Evolutionary conservation across 1,139 yeast genomes (phyloP), one percentile per base, ranked within the genome.

Genomic region (Suhomyces atakaporum): DNA sequence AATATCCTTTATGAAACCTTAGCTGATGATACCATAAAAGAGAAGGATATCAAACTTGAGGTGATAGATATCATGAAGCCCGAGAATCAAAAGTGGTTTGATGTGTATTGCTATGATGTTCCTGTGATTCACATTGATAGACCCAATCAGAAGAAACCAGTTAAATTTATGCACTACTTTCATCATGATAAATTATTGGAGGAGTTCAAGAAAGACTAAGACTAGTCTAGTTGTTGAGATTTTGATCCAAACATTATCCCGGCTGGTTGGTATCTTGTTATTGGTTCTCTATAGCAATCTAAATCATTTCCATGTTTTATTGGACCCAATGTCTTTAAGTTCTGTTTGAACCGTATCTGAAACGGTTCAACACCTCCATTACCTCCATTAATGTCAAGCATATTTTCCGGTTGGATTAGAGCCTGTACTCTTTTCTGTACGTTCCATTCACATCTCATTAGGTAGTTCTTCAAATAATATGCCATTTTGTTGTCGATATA

Each of bases 21-120:
- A 22, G 36, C 43, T 37, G 52, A 58, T 25, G 57, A 62, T 4
- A 39, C 44, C 2, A 38, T 54, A 14, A 40, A 50, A 27, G 47
- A 49, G 9, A 50, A 49, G 11, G 54, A 57, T 31, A 51, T 79
- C 7, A 55, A 66, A 8, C 57, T 79, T 39, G 56, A 63, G 9
- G 69, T 72, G 16, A 66, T 86, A 6, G 94, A 90, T 55, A 89
- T 90, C 27, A 77, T 81, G 57, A 67, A 73, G 30, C 81, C 84
- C 0, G 77, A 75, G 35, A 83, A 89, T 58, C 64, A 75, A 36
- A 66, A 74, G 35, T 87, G 94, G 89, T 85, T 81, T 69, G 94
- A 87, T 43, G 70, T 72, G 43, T 90, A 89, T 52, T 84, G 95
- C 46, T 88, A 81, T 58, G 97, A 90, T 54, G 90, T 89, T 2